A percentile compares a stretch with the other conserved stretches of the same genome.
These are phyloP conservation scores for Aspergillus alliaceus DNA, from an alignment of 2,329 filamentous ascomycete genomes.

Conservation along the genomic window DNA sequence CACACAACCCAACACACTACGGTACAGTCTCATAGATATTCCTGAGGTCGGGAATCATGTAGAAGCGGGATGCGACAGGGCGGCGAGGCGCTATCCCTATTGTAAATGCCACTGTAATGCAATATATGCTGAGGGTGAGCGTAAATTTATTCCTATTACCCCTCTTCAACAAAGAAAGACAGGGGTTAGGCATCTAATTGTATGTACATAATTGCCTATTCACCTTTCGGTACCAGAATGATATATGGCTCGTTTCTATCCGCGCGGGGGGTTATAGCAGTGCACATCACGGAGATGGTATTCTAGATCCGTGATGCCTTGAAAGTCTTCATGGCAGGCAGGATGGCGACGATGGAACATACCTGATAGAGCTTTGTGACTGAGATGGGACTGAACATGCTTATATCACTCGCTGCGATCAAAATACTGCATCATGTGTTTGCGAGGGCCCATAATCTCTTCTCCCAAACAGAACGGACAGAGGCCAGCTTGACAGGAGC, in stretches of 20 bases:
- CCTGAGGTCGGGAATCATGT: too few species aligned
- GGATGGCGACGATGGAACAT: slow-evolving; percentile 6
- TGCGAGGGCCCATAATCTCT: background rate
- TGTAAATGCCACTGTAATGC: too few species aligned
- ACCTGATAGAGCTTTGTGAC: background rate
- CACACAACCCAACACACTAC: too few species aligned
- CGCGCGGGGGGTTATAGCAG: background rate
- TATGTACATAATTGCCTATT: background rate
- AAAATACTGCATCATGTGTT: slow-evolving; percentile 5
- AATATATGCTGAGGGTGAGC: background rate
- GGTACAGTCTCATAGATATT: too few species aligned
- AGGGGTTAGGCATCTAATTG: background rate
- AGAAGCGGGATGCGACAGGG: too few species aligned
- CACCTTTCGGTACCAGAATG: background rate
- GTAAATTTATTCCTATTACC: background rate
- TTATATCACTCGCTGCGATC: slow-evolving; percentile 2
- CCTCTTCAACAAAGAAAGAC: background rate
- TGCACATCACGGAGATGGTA: slow-evolving; percentile 2
- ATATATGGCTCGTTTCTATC: background rate
- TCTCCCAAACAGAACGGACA: slow-evolving; percentile 13
- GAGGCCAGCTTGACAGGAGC: slow-evolving; percentile 8
- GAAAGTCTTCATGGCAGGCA: background rate
- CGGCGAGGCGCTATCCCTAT: too few species aligned
- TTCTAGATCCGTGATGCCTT: background rate
- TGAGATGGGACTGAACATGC: slow-evolving; percentile 4